Base-by-base conservation (phyloP, 768 basidiomycete genomes). In the Lactifluus pinguis region DNA sequence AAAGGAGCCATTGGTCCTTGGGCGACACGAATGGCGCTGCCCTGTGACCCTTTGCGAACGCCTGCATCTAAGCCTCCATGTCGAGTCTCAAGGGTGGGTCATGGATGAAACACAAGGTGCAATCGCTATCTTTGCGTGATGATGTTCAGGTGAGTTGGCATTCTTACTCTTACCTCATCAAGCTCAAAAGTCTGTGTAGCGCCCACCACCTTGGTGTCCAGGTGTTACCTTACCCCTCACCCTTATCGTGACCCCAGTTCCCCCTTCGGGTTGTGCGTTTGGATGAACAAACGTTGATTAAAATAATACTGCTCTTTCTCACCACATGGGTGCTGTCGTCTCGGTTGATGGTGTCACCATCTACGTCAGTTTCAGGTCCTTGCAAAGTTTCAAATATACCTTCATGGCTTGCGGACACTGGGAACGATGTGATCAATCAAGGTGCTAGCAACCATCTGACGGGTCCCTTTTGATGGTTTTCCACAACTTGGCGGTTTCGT, bases 71-170 rank as follows among this genome's bases (percentile, higher is more conserved):
- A 66, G 59, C 32, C 55, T 66, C 29, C 25, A 64, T 53, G 29
- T 66, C 9, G 63, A 64, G 42, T 45, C 48, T 34, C 53, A 54
- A 30, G 59, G 65, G 9, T 66, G 65, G 65, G 44, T 60, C 6
- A 64, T 66, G 62, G 63, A 66, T n/a, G 65, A 60, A 49, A 55
- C 53, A 19, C 56, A 60, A 51, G 65, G 65, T 10, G 65, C 65
- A 47, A 55, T 66, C 50, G 36, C 55, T 11, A 52, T 66, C 15
- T 66, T 64, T 54, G 65, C 52, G 48, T 66, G 52, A 61, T 48
- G 39, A 21, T 41, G n/a, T 51, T 25, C 42, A 53, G 53, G 50
- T 64, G 61, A 57, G 54, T 30, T 50, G n/a, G 8, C 36, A 39
- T 30, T 10, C 11, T 15, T 38, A 36, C 15, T 17, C 14, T 39